These are phyloP conservation scores for Rhinocladiella similis DNA, from an alignment of 2,329 filamentous ascomycete genomes.

Conservation along the genomic window DNA sequence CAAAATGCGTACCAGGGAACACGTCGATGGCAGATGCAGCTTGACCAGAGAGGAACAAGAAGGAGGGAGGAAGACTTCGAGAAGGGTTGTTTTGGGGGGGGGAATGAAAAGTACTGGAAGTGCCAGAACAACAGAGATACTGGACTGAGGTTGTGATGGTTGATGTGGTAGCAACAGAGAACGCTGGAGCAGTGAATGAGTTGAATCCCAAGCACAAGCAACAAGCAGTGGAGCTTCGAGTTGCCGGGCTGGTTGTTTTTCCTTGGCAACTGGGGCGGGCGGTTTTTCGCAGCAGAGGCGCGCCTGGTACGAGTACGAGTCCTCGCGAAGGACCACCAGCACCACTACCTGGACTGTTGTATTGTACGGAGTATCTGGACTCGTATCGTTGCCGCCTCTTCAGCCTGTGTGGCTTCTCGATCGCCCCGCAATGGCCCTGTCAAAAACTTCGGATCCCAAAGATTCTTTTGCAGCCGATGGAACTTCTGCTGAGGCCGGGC, in stretches of 20 bases:
- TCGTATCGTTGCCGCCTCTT: too few relatives aligned
- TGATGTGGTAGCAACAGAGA: not conserved
- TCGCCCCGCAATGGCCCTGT: not conserved
- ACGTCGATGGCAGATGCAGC: not conserved
- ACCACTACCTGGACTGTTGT: too few relatives aligned
- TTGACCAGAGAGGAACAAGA: not conserved
- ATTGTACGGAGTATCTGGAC: too few relatives aligned
- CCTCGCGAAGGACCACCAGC: too few relatives aligned
- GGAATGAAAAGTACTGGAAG: constrained; percentile 2
- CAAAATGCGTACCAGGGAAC: not conserved
- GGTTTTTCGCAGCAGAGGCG: not conserved
- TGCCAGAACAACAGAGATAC: constrained; percentile 4
- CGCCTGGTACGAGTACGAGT: not conserved
- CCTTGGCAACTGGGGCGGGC: constrained; percentile 21
- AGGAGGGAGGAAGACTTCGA: not conserved
- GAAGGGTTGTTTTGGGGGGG: constrained; percentile 1
- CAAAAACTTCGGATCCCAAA: not conserved
- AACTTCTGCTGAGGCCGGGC: not conserved
- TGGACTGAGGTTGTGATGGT: constrained; percentile 14
- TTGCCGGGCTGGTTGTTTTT: constrained; percentile 21
- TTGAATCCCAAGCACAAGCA: not conserved
- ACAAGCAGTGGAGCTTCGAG: constrained; percentile 13
- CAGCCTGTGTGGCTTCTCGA: not conserved
- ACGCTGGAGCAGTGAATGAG: not conserved
- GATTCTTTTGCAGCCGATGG: not conserved